Percentiles rank a stretch among this genome's conserved stretches.
phyloP scores from a whole-genome alignment of 768 basidiomycete species.

The Hemileccinum impolitum region DNA sequence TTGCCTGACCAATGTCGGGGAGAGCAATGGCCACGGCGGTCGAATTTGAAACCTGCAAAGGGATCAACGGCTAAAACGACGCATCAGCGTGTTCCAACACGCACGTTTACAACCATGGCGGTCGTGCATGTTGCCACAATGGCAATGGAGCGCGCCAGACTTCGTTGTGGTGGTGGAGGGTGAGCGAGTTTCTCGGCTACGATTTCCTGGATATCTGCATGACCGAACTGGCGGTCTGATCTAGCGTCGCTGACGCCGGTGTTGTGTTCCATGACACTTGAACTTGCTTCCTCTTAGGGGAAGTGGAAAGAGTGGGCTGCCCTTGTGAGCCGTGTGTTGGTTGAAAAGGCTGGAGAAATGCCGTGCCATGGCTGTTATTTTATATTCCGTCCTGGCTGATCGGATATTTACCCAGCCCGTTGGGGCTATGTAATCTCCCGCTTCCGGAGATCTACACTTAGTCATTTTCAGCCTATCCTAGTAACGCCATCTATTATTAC shows the following conservation, averaged over 20 bases:
- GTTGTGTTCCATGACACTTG: constrained; percentile 10
- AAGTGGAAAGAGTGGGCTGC: neutral
- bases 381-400: constrained; percentile 12
- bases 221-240: constrained; percentile 13
- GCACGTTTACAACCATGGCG: constrained; percentile 37
- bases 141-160: constrained; percentile 25
- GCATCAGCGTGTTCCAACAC: constrained; percentile 3
- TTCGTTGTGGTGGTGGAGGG: constrained; percentile 11
- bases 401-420: neutral
- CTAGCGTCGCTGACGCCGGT: constrained; percentile 9
- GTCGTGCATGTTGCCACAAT: constrained; percentile 39
- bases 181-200: neutral
- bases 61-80: constrained; percentile 4
- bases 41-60: constrained; percentile 26
- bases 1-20: constrained; percentile 47
- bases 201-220: neutral
- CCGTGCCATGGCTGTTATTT: constrained; percentile 8
- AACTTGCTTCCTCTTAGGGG: neutral
- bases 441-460: neutral
- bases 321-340: neutral
- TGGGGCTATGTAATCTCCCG: neutral
- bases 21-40: constrained; percentile 52
- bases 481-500: neutral
- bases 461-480: neutral
- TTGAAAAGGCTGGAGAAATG: neutral